phyloP scores from a whole-genome alignment of 225 moss, liverwort and hornwort genomes.

The Marchantia polymorpha region DNA sequence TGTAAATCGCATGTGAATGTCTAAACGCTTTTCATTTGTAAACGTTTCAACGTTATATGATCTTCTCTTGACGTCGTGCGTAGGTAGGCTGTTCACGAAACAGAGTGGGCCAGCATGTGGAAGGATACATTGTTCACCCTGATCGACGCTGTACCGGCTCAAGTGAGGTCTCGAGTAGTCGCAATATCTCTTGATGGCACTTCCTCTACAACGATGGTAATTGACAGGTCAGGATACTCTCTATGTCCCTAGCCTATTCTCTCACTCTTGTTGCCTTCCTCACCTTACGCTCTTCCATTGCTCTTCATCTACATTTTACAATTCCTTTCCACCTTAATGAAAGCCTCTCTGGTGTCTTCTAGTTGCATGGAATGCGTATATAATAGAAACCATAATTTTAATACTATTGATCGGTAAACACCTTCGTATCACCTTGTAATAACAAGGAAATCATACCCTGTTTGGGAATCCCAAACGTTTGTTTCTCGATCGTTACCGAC shows the following conservation, averaged over 20 bases:
- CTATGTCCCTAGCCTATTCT: neutral
- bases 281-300: neutral
- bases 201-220: constrained; percentile 36
- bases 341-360: too few species aligned
- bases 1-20: neutral
- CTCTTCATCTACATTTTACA: neutral
- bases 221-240: constrained; percentile 22
- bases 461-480: too few species aligned
- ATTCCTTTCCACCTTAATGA: neutral
- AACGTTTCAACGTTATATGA: neutral
- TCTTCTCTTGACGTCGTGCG: constrained; percentile 3
- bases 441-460: too few species aligned
- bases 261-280: neutral
- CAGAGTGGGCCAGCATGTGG: constrained; percentile 33
- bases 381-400: too few species aligned
- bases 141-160: constrained; percentile 13
- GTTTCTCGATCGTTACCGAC: too few species aligned
- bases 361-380: too few species aligned
- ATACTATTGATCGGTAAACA: too few species aligned
- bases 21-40: neutral
- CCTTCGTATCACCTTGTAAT: too few species aligned
- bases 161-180: constrained; percentile 19
- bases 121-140: constrained; percentile 31
- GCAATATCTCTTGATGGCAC: constrained; percentile 43
- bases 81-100: constrained; percentile 27